These are phyloP conservation scores for Sphagnum fallax DNA, from an alignment of 228 moss, liverwort and hornwort genomes.

Conservation along the genomic window DNA sequence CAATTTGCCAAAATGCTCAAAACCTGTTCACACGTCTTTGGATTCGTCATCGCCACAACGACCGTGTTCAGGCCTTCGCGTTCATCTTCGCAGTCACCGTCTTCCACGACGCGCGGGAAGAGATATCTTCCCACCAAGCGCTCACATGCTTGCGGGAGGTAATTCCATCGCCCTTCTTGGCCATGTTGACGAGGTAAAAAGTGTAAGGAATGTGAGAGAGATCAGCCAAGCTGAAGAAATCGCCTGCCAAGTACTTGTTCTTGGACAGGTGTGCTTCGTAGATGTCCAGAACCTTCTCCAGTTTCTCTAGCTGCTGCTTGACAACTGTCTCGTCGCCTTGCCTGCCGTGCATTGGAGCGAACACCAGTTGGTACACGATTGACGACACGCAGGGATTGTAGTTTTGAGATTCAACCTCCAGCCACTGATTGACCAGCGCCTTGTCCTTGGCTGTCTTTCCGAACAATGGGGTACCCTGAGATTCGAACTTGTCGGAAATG, in stretches of 20 bases:
- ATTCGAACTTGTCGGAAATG: conserved; percentile 17
- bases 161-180: conserved; percentile 11
- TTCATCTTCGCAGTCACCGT: conserved; percentile 1
- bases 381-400: background rate
- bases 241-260: conserved; percentile 27
- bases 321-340: conserved; percentile 15
- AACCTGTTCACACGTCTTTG: too few relatives aligned
- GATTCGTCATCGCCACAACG: too few relatives aligned
- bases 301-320: conserved; percentile 13
- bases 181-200: conserved; percentile 3
- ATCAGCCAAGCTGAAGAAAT: conserved; percentile 29
- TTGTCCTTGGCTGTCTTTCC: conserved; percentile 18
- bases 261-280: conserved; percentile 25
- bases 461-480: conserved; percentile 10
- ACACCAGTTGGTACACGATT: conserved; percentile 12
- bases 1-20: too few relatives aligned
- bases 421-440: conserved; percentile 30
- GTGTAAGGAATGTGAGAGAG: conserved; percentile 17
- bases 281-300: conserved; percentile 30
- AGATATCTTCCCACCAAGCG: conserved; percentile 19
- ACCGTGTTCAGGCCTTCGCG: too few relatives aligned
- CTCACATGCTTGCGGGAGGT: conserved; percentile 12
- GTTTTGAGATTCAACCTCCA: conserved; percentile 27
- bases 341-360: background rate
- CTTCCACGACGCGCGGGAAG: conserved; percentile 14